Conservation (phyloP, 1,284 basidiomycete genomes). For the Austroboletus niveus region DNA sequence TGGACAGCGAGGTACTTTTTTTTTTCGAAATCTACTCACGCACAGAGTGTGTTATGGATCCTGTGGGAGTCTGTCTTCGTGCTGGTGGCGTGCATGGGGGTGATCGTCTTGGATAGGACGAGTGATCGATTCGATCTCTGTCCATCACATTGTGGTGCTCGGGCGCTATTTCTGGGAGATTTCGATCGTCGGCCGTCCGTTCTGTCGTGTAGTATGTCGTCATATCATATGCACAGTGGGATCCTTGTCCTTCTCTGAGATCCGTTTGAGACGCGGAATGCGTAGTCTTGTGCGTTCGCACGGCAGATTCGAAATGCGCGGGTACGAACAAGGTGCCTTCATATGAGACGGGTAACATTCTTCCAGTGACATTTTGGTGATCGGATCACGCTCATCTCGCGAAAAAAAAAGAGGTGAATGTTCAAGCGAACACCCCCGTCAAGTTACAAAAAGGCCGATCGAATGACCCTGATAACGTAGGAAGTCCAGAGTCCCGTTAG, state of each 20-base stretch:
- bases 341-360: not conserved
- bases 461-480: constrained; percentile 14
- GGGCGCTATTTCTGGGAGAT: constrained; percentile 10
- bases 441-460: not conserved
- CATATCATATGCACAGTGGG: constrained; percentile 1
- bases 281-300: not conserved
- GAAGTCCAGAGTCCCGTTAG: not conserved
- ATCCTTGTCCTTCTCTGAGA: not conserved
- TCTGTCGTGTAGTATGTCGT: not conserved
- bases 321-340: not conserved
- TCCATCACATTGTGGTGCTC: constrained; percentile 5
- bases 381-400: not conserved
- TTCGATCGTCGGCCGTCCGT: not conserved
- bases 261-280: not conserved
- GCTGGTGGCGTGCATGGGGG: not conserved
- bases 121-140: constrained; percentile 4
- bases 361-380: not conserved
- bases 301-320: not conserved
- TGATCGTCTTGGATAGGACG: constrained; percentile 8
- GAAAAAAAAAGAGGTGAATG: not conserved
- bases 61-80: constrained; percentile 17
- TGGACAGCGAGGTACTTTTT: not conserved
- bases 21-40: constrained; percentile 17
- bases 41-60: constrained; percentile 3
- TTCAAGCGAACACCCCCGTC: no score